Base-by-base conservation (phyloP, 257 asterid genomes). In the Lycium ferocissimum region DNA sequence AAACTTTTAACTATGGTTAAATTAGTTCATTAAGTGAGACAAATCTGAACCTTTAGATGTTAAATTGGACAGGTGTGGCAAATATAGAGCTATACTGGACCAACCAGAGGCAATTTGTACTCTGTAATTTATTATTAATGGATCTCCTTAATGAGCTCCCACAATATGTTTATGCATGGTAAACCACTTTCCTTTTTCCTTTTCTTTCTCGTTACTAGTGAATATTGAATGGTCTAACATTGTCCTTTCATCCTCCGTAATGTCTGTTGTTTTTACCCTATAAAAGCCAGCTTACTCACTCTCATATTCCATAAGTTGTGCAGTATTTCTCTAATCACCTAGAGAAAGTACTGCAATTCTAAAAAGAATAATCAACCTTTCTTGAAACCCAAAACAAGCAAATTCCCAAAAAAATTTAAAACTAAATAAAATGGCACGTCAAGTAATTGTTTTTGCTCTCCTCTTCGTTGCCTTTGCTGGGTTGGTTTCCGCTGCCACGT, bases 401-500 rank as follows among this genome's bases (percentile, higher is more conserved):
- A 40, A 40, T 40, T 33, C 12, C 14, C 2, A 18, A 78, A 3
- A 47, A 26, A 6, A 0, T 2, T 26, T 1, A 3, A 76, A 18
- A 26, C 33, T 26, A 26, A 26, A 67, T 38, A 38, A 20, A 85
- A 94, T 94, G 98, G 95, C 92, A 22, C 94, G 45, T 40, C 45
- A 40, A 40, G 45, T 40, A 6, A 40, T 40, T 40, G 45, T 40
- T 40, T 40, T 40, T 40, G 45, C 45, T 40, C 45, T 40, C 6
- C 45, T 40, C 45, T 40, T 40, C 45, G 45, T 40, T 40, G 95
- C 80, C 84, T 53, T 87, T 11, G 86, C 76, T 11, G 97, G 93
- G 5, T 87, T 84, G 83, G 95, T 85, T n/a, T 88, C 95, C 10
- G 93, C 93, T 54, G 94, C 94, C 66, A 86, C 90, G 18, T 76